These are phyloP conservation scores for Debaryomycetaceae sp. DNA, from an alignment of 1,139 yeast genomes.

Conservation along the genomic window DNA sequence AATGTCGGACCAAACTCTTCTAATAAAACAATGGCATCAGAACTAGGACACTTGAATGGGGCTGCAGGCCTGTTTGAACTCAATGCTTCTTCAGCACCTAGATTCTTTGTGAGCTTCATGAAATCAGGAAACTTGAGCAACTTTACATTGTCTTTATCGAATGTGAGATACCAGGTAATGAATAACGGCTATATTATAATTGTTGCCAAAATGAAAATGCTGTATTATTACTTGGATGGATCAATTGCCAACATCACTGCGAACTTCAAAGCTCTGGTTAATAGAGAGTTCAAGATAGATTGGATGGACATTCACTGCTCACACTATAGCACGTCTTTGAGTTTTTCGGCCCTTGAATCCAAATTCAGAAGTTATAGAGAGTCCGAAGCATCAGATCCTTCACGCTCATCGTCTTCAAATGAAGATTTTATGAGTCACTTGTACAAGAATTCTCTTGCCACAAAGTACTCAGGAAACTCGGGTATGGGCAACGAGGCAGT, in stretches of 20 bases:
- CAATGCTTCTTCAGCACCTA: constrained; percentile 61
- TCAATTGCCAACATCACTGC: constrained; percentile 63
- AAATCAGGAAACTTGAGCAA: constrained; percentile 49
- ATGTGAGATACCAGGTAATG: constrained; percentile 63
- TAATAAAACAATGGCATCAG: not conserved
- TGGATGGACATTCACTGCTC: constrained; percentile 61
- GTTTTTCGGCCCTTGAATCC: constrained; percentile 22
- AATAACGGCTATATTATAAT: constrained; percentile 64
- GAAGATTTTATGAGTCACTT: constrained; percentile 20
- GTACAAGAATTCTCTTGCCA: constrained; percentile 22
- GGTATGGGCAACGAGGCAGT: constrained; percentile 67
- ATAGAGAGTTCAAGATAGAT: constrained; percentile 61
- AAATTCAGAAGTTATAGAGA: constrained; percentile 16
- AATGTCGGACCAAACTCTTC: not conserved
- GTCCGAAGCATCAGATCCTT: constrained; percentile 5
- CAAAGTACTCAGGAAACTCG: constrained; percentile 29
- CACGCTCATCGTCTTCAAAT: constrained; percentile 4
- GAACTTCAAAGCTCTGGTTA: constrained; percentile 56
- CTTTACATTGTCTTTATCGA: constrained; percentile 58
- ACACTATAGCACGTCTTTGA: constrained; percentile 26
- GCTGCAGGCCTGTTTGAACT: constrained; percentile 56
- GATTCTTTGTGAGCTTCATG: constrained; percentile 54
- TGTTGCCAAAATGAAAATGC: constrained; percentile 53
- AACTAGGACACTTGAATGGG: not conserved
- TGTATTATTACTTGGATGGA: constrained; percentile 64